phyloP scores from a whole-genome alignment of 2,329 filamentous ascomycete genomes.

The Trichoderma afroharzianum region DNA sequence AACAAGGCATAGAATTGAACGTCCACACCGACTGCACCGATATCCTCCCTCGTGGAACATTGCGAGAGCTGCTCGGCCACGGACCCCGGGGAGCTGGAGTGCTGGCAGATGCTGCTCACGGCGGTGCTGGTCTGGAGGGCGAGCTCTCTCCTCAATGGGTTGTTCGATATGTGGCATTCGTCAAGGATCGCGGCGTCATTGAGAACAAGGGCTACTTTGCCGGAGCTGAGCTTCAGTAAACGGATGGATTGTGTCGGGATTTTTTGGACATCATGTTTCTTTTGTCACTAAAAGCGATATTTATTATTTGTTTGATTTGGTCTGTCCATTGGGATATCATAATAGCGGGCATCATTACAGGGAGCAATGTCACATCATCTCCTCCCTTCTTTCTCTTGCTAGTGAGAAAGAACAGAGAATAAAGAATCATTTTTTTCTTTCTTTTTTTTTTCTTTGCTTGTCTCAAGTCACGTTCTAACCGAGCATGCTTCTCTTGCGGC shows the following conservation, averaged over 20 bases:
- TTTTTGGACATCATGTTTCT: not conserved
- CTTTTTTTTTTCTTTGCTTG: not conserved
- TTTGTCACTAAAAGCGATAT: conserved; percentile 8
- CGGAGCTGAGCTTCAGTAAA: conserved; percentile 61
- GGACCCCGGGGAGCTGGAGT: conserved; percentile 71
- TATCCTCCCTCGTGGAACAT: conserved; percentile 79
- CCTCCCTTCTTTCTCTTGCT: not conserved
- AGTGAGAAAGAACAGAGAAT: not conserved
- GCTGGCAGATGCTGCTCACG: conserved; percentile 57
- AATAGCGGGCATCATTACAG: conserved; percentile 32
- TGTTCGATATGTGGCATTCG: conserved; percentile 93
- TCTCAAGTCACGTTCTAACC: conserved; percentile 49
- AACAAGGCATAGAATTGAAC: conserved; percentile 77
- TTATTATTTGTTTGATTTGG: not conserved
- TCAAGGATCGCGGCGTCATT: conserved; percentile 89
- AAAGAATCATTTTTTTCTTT: not conserved
- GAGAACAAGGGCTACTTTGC: conserved; percentile 99
- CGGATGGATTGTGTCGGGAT: not conserved
- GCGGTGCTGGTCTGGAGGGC: conserved; percentile 60
- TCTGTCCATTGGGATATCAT: conserved; percentile 23
- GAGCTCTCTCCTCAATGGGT: conserved; percentile 90
- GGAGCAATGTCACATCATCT: not conserved
- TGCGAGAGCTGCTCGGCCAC: conserved; percentile 77
- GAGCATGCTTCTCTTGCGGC: conserved; percentile 94
- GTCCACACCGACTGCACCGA: conserved; percentile 95